Evolutionary conservation across 1,284 basidiomycete genomes (phyloP).

Genomic region (Microbotryomycetes sp.): DNA sequence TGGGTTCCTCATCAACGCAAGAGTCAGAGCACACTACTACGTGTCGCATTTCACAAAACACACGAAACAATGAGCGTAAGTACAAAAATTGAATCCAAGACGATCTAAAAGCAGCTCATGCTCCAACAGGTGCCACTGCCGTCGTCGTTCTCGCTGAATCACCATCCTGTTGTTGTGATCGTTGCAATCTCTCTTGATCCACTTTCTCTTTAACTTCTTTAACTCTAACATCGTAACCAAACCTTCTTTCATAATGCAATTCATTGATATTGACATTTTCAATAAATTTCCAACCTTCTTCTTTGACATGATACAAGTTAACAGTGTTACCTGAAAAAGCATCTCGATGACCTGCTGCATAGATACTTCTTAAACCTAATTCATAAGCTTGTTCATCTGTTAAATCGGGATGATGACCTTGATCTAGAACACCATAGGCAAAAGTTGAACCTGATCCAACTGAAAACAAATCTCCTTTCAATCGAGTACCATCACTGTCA

Average conservation of each 20-base stretch:
- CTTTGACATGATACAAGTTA: conserved; percentile 92
- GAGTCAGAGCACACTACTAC: no score
- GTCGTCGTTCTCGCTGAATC: background rate
- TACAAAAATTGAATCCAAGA: no score
- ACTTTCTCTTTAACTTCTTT: conserved; percentile 8
- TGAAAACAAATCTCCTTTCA: conserved; percentile 95
- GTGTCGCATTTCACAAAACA: no score
- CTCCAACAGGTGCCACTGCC: background rate
- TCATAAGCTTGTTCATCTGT: conserved; percentile 92
- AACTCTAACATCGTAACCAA: conserved; percentile 17
- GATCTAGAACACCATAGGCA: conserved; percentile 96
- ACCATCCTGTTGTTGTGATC: background rate
- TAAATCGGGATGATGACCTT: conserved; percentile 85
- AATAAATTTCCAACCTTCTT: conserved; percentile 44
- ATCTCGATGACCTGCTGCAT: conserved; percentile 94
- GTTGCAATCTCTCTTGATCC: background rate
- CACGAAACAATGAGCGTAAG: no score
- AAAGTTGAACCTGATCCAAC: conserved; percentile 98
- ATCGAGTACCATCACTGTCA: conserved; percentile 89
- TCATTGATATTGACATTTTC: conserved; percentile 37
- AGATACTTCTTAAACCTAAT: conserved; percentile 87
- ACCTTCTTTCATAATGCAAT: conserved; percentile 31
- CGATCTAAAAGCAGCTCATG: background rate
- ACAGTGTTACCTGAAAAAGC: conserved; percentile 96
- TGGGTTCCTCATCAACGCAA: no score